A percentile compares a stretch with the other conserved stretches of the same genome.
Conservation (phyloP, 306 rosid genomes). For the Luffa acutangula region DNA sequence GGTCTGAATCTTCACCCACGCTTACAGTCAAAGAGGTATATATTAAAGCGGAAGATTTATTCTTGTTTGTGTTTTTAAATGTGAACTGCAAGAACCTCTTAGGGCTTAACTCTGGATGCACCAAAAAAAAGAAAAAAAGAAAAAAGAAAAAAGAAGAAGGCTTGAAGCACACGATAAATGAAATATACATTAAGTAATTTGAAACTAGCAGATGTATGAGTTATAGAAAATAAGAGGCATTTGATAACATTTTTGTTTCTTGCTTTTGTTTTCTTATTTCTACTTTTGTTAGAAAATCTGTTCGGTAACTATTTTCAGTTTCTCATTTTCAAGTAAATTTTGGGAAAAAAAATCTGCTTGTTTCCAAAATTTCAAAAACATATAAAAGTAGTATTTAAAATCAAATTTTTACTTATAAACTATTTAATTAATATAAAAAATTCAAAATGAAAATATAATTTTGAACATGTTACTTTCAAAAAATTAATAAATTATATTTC, state of each 20-base stretch:
- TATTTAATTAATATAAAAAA: background rate
- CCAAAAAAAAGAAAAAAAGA: background rate
- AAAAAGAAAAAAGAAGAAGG: background rate
- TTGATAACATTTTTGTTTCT: no score
- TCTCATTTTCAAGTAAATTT: background rate
- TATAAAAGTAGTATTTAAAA: background rate
- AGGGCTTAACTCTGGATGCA: background rate
- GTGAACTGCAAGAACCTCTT: background rate
- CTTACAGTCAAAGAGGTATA: slow-evolving; percentile 45
- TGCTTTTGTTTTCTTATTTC: background rate
- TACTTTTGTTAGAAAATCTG: no score
- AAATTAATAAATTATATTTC: background rate
- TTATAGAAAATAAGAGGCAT: background rate
- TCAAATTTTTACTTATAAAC: background rate
- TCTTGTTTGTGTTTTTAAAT: background rate
- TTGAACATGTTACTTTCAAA: background rate
- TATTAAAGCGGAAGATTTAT: background rate
- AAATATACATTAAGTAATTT: background rate
- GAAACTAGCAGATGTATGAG: background rate
- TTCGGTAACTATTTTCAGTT: background rate
- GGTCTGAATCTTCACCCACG: slow-evolving; percentile 23
- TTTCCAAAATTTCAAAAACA: background rate
- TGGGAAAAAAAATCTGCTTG: background rate
- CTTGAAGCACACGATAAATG: background rate
- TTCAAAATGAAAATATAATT: background rate